A percentile compares a stretch with the other conserved stretches of the same genome.
These are phyloP conservation scores for Eleusine coracana DNA, from an alignment of 176 grass and related monocot genomes.

Conservation along the genomic window DNA sequence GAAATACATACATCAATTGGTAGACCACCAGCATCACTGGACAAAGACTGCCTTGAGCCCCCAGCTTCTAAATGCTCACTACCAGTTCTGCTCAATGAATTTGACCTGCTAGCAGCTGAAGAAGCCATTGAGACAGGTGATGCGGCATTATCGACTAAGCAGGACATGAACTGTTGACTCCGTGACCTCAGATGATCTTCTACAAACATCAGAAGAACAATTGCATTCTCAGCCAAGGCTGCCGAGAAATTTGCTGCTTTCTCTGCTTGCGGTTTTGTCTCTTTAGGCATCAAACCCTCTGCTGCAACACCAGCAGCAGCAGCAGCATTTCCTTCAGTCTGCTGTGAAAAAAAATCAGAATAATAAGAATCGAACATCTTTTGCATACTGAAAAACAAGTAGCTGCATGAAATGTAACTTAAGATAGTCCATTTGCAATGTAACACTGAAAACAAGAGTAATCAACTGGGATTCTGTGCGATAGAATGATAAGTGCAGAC, in stretches of 20 bases:
- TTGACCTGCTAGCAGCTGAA: slow-evolving; percentile 62
- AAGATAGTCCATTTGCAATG: slow-evolving; percentile 21
- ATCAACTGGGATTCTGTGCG: background rate
- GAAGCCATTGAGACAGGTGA: slow-evolving; percentile 63
- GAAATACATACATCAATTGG: slow-evolving; percentile 89
- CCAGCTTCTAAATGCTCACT: slow-evolving; percentile 66
- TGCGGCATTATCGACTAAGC: slow-evolving; percentile 56
- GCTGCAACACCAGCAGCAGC: slow-evolving; percentile 62
- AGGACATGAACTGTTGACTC: slow-evolving; percentile 71
- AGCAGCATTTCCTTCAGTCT: slow-evolving; percentile 81
- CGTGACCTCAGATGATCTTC: slow-evolving; percentile 96
- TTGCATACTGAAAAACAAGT: slow-evolving; percentile 23
- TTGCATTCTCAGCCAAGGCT: slow-evolving; percentile 87
- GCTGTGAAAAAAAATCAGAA: slow-evolving; percentile 35
- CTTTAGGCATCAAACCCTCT: slow-evolving; percentile 69
- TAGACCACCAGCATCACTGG: slow-evolving; percentile 81
- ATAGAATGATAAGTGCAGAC: slow-evolving; percentile 7
- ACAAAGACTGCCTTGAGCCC: slow-evolving; percentile 68
- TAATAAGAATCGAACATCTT: slow-evolving; percentile 33
- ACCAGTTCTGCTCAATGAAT: slow-evolving; percentile 68
- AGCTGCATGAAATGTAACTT: slow-evolving; percentile 23
- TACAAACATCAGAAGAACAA: slow-evolving; percentile 95
- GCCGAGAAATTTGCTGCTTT: slow-evolving; percentile 67
- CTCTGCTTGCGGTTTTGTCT: slow-evolving; percentile 83
- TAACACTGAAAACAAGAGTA: slow-evolving; percentile 7